phyloP scores from a whole-genome alignment of 2,329 filamentous ascomycete species.

The Aspergillus pseudoviridinutans region DNA sequence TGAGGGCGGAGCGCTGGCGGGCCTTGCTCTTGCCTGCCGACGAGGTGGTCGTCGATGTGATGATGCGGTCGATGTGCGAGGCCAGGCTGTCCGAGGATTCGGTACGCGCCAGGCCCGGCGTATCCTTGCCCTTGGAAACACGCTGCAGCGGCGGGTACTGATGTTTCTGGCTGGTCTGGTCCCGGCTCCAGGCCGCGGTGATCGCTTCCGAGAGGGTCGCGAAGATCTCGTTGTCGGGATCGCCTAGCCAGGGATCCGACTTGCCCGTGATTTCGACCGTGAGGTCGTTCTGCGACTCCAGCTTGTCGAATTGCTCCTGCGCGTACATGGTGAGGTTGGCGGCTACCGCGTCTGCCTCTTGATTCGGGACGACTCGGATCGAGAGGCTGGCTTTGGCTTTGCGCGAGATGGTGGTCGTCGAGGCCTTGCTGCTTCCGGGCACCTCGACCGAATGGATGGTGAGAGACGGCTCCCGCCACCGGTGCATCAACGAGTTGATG shows the following conservation, averaged over 20 bases:
- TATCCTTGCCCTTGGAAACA: conserved; percentile 11
- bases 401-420: conserved; percentile 79
- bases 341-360: conserved; percentile 77
- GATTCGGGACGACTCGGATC: conserved; percentile 86
- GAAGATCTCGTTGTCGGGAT: conserved; percentile 87
- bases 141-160: conserved; percentile 30
- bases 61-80: conserved; percentile 37
- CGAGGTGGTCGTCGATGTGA: conserved; percentile 36
- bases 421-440: conserved; percentile 78
- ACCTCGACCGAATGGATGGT: conserved; percentile 86
- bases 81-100: conserved; percentile 39
- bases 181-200: conserved; percentile 70
- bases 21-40: conserved; percentile 25
- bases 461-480: conserved; percentile 92
- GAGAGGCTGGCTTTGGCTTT: conserved; percentile 86
- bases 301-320: conserved; percentile 63
- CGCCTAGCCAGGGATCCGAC: conserved; percentile 93
- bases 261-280: conserved; percentile 84
- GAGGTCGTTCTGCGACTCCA: conserved; percentile 77
- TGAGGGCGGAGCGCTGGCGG: conserved; percentile 24
- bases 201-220: conserved; percentile 81
- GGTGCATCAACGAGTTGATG: conserved; percentile 80
- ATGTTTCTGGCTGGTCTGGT: conserved; percentile 27
- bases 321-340: conserved; percentile 64
- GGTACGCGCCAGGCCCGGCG: conserved; percentile 24